These are phyloP conservation scores for Serendipita sp. DNA, from an alignment of 1,284 basidiomycete species.

Conservation along the genomic window DNA sequence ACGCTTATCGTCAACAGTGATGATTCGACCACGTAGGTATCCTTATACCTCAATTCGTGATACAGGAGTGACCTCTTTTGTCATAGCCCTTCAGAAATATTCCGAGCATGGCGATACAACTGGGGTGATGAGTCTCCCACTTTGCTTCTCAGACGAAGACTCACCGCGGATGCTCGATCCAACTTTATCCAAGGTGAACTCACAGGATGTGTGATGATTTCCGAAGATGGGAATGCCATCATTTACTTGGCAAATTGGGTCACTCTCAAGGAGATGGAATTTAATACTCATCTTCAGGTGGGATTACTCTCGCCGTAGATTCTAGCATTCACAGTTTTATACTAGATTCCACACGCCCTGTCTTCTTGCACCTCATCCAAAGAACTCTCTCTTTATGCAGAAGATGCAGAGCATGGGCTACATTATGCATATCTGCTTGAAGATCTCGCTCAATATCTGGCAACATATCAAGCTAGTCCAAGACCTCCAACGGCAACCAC, in stretches of 20 bases:
- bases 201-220: background rate
- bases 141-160: background rate
- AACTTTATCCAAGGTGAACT: background rate
- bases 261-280: background rate
- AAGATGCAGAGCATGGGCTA: background rate
- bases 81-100: background rate
- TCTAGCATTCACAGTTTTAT: background rate
- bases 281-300: background rate
- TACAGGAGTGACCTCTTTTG: background rate
- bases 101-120: conserved; percentile 1
- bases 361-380: background rate
- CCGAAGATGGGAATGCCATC: background rate
- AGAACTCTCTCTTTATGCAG: background rate
- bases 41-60: background rate
- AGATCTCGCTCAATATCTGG: background rate
- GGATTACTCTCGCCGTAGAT: background rate
- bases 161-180: background rate
- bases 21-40: background rate
- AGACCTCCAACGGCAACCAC: background rate
- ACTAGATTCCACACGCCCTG: background rate
- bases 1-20: conserved; percentile 1
- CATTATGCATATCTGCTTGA: background rate
- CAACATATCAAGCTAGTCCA: background rate
- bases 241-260: background rate
- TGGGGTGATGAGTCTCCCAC: background rate